Evolutionary conservation across 2,329 filamentous ascomycete genomes (phyloP).

Genomic region (Nigrospora sphaerica): DNA sequence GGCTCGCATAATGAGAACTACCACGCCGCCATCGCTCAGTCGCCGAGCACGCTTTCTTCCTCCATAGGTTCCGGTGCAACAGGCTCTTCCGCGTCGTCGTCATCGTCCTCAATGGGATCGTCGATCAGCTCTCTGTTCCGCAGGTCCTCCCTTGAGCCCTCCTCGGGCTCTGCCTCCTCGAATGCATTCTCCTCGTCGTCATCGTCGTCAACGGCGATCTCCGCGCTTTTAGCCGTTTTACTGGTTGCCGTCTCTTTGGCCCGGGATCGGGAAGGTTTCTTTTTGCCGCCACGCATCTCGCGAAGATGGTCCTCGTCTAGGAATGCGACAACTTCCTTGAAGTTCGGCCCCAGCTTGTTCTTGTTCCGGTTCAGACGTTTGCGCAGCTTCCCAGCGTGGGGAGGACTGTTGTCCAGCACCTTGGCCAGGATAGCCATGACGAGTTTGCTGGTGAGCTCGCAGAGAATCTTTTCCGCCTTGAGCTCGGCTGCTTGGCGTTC

Average conservation of each 20-base stretch:
- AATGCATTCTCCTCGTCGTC: constrained; percentile 35
- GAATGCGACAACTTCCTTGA: constrained; percentile 75
- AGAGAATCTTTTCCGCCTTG: constrained; percentile 77
- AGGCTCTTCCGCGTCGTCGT: constrained; percentile 27
- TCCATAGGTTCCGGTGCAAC: constrained; percentile 16
- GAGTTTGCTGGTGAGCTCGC: constrained; percentile 77
- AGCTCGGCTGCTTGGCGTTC: constrained; percentile 60
- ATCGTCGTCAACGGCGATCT: constrained; percentile 37
- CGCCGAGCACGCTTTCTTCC: constrained; percentile 14
- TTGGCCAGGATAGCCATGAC: constrained; percentile 72
- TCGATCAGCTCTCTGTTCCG: constrained; percentile 47
- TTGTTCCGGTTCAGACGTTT: constrained; percentile 73
- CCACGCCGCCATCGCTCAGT: neutral
- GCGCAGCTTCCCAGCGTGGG: constrained; percentile 56
- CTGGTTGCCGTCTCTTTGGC: constrained; percentile 30
- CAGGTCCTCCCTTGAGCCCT: constrained; percentile 53
- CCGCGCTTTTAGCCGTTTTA: constrained; percentile 33
- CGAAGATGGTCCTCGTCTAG: constrained; percentile 63
- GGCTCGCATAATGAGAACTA: no score
- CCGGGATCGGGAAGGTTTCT: constrained; percentile 33
- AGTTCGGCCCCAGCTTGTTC: constrained; percentile 73
- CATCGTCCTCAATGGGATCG: constrained; percentile 35
- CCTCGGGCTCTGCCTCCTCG: constrained; percentile 44
- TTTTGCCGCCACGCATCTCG: constrained; percentile 29
- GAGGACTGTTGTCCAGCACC: constrained; percentile 60